These are phyloP conservation scores for Penicillium paxilli DNA, from an alignment of 495 filamentous ascomycete genomes.

Conservation along the genomic window DNA sequence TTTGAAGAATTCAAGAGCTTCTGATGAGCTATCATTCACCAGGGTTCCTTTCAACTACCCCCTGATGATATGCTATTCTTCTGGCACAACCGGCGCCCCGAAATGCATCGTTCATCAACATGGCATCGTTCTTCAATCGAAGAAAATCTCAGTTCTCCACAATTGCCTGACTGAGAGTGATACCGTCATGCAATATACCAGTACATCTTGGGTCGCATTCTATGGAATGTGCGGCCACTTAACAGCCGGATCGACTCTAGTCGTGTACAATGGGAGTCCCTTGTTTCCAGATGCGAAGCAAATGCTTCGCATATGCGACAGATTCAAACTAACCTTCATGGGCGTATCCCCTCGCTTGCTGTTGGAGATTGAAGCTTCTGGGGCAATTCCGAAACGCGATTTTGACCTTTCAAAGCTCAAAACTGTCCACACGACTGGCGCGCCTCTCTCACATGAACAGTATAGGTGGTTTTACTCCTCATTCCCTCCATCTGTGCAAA, in stretches of 20 bases:
- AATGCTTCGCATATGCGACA: background rate
- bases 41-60: background rate
- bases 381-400: background rate
- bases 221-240: background rate
- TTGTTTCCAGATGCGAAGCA: background rate
- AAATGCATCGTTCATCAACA: background rate
- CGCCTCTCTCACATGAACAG: background rate
- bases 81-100: background rate
- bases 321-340: background rate
- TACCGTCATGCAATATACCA: background rate
- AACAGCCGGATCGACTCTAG: background rate
- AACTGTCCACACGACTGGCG: background rate
- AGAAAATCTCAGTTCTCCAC: background rate
- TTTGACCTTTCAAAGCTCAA: background rate
- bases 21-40: background rate
- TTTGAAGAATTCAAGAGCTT: background rate
- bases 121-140: background rate
- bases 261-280: background rate
- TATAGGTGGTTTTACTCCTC: background rate
- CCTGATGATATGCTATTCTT: background rate
- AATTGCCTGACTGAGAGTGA: background rate
- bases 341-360: background rate
- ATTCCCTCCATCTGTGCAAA: background rate
- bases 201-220: background rate
- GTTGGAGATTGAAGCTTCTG: background rate